Base-by-base conservation (phyloP, 495 filamentous ascomycete species). In the Trichodelitschia bisporula region DNA sequence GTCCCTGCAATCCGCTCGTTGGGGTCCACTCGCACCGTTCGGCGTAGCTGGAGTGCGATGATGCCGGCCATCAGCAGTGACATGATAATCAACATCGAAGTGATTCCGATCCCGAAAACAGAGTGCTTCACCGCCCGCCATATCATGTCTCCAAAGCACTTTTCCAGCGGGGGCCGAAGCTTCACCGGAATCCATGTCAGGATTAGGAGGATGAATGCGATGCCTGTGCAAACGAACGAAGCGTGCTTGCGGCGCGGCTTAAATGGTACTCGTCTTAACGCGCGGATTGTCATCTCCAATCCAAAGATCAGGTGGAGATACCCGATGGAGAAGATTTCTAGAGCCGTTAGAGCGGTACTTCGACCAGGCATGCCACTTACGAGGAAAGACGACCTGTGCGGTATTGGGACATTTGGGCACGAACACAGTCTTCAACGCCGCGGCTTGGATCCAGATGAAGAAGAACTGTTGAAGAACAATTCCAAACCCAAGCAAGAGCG, bases 1-100 rank as follows among this genome's bases (percentile, higher is more conserved):
- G 43, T 43, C 15, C 40, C 43, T 25, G 40, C 40, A 36, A 46
- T 43, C 15, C 43, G 37, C 33, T 46, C 40, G 25, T 41, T 46
- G 9, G 37, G 40, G 15, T 46, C 43, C 26, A 46, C 29, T 11
- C 36, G 30, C 13, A 31, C 3, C 2, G 30, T 43, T 28, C 43
- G 26, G 34, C 40, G 36, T 15, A 46, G 32, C 28, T 43, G 43
- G 21, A 46, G 40, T 27, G 35, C 41, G 33, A 46, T 41, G 9
- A 41, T 5, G 0, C n/a, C n/a, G n/a, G n/a, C n/a, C n/a, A n/a
- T n/a, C n/a, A n/a, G n/a, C n/a, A n/a, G n/a, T n/a, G n/a, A n/a
- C n/a, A n/a, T n/a, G n/a, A n/a, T n/a, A n/a, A n/a, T n/a, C n/a
- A n/a, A n/a, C n/a, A n/a, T n/a, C n/a, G n/a, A n/a, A n/a, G n/a